Evolutionary conservation across 2,329 filamentous ascomycete genomes (phyloP).

Genomic region (Stemphylium vesicarium): DNA sequence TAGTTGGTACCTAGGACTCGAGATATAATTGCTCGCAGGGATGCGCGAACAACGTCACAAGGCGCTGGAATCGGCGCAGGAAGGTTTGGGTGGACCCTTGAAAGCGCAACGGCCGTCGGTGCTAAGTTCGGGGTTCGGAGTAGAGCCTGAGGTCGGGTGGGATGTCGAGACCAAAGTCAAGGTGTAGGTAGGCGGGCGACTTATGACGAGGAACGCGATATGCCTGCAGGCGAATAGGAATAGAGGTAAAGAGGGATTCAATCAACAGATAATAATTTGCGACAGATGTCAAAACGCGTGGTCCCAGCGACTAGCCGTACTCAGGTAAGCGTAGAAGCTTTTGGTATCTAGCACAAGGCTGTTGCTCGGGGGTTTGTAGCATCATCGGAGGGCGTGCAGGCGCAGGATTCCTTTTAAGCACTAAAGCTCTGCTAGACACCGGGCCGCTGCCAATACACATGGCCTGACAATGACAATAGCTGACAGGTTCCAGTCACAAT

Average conservation of each 20-base stretch:
- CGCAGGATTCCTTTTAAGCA: neutral
- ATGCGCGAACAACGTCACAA: conserved; percentile 3
- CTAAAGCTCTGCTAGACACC: conserved; percentile 13
- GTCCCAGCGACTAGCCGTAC: conserved; percentile 29
- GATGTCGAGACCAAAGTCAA: conserved; percentile 1
- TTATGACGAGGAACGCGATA: neutral
- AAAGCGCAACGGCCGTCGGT: conserved; percentile 1
- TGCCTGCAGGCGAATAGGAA: conserved; percentile 11
- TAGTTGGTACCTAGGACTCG: neutral
- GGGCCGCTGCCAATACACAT: conserved; percentile 14
- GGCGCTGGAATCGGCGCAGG: conserved; percentile 3
- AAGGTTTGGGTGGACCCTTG: neutral
- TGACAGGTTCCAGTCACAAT: neutral
- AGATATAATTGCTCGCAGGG: neutral
- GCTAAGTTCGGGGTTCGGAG: neutral
- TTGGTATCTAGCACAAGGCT: neutral
- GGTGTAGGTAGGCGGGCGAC: conserved; percentile 1
- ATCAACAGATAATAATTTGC: conserved; percentile 42
- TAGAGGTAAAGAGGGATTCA: conserved; percentile 11
- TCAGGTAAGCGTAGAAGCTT: conserved; percentile 12
- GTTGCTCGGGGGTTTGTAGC: neutral
- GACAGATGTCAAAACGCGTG: conserved; percentile 34
- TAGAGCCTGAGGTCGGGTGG: conserved; percentile 4
- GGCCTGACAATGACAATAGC: conserved; percentile 6
- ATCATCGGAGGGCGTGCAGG: conserved; percentile 12